Evolutionary conservation across 2,329 filamentous ascomycete genomes (phyloP).

Genomic region (Xylaria sp.): DNA sequence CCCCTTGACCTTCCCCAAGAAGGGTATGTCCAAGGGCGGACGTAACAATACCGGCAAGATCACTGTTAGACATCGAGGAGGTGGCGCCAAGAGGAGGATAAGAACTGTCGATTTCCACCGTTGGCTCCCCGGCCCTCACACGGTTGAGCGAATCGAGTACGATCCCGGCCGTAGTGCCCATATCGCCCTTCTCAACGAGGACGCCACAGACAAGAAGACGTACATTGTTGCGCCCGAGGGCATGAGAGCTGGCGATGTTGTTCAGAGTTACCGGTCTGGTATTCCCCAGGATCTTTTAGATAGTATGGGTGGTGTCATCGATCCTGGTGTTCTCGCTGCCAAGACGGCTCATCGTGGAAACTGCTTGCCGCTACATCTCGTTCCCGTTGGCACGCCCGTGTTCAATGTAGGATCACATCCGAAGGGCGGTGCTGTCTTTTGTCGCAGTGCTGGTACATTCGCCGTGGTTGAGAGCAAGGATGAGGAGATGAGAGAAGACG

Average conservation of each 20-base stretch:
- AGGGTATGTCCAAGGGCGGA: constrained; percentile 90
- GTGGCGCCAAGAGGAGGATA: constrained; percentile 90
- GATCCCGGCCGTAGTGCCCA: constrained; percentile 93
- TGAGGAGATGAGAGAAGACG: constrained; percentile 69
- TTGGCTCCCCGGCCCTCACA: constrained; percentile 77
- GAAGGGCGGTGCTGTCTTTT: constrained; percentile 83
- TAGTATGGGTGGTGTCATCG: constrained; percentile 90
- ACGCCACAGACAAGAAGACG: constrained; percentile 75
- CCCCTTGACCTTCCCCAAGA: constrained; percentile 87
- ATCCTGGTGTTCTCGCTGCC: constrained; percentile 94
- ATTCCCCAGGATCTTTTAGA: constrained; percentile 86
- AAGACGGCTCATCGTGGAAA: constrained; percentile 95
- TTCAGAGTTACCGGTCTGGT: constrained; percentile 90
- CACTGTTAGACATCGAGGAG: constrained; percentile 89
- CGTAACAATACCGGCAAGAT: constrained; percentile 86
- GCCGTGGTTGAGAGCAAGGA: constrained; percentile 90
- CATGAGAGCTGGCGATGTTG: constrained; percentile 85
- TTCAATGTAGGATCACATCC: constrained; percentile 84
- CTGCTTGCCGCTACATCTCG: constrained; percentile 93
- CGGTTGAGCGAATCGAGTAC: constrained; percentile 94
- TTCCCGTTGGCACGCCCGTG: constrained; percentile 90
- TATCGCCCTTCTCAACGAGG: constrained; percentile 82
- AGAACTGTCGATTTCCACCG: constrained; percentile 89
- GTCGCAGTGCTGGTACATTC: constrained; percentile 91
- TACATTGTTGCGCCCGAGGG: constrained; percentile 98